Evolutionary conservation across 2,329 filamentous ascomycete species (phyloP), one percentile per base, ranked within the genome.

Genomic region (Macroventuria anomochaeta): DNA sequence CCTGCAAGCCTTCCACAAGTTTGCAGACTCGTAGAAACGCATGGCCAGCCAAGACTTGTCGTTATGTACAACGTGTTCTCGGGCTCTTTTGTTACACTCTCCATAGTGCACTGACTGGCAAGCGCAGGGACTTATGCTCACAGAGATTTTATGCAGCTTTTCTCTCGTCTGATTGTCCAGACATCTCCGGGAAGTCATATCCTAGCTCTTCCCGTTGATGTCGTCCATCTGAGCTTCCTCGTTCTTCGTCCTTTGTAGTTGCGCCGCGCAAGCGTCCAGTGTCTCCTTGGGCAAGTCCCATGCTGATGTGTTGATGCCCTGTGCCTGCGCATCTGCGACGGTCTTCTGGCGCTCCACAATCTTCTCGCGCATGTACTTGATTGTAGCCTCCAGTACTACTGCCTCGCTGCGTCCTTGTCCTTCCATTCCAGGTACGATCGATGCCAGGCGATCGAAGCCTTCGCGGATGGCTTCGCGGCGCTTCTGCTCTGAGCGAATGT

Each of bases 371-470:
- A 80, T 75, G 63, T 72, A 74, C 38, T 75, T 71, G 48, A 81
- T 75, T 1, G 79, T 79, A 20, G 73, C 74, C 58, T 87, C 85
- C 18, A 96, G 80, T n/a, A 96, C 91, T 15, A 91, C 81, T 23
- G 90, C 90, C 73, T 96, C 92, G 59, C 90, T 95, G 38, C 91
- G 86, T 1, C 89, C 92, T 68, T 93, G 89, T 0, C 92, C 92
- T 65, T 90, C 84, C 46, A 96, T 81, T 0, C 90, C 91, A 0
- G 92, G 92, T 1, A 96, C 90, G 26, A 96, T 81, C 46, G 87
- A 84, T 13, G 90, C 90, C 21, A 96, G 82, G 28, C 87, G 84
- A 73, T 96, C 91, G 72, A 96, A 96, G 51, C 89, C 90, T 53
- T 90, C 86, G 39, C 92, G 84, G 61, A 96, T 96, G 12, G 88